These are phyloP conservation scores for Monosporascus sp. DNA, from an alignment of 2,329 filamentous ascomycete species.

Conservation along the genomic window DNA sequence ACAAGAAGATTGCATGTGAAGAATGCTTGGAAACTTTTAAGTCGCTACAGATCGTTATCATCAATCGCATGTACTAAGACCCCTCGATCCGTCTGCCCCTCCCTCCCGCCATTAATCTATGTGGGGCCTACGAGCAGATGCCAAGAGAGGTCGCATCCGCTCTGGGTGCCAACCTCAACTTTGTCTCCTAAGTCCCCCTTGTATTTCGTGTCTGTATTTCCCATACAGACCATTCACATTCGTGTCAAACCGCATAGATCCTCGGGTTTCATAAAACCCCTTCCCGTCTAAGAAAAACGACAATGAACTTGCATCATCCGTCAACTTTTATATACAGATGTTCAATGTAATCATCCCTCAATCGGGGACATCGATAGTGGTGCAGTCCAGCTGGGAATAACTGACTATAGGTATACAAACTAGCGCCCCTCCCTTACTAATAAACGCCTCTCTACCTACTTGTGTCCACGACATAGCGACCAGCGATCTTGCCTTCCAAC, in stretches of 20 bases:
- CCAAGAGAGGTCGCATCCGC: background rate
- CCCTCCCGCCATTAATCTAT: background rate
- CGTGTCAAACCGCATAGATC: too few species aligned
- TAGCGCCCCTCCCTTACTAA: too few species aligned
- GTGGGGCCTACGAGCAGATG: background rate
- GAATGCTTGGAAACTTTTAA: background rate
- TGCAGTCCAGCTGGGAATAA: background rate
- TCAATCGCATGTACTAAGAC: background rate
- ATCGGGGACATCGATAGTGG: background rate
- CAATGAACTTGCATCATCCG: background rate
- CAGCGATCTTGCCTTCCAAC: background rate
- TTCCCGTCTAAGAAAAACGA: too few species aligned
- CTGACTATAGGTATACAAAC: background rate
- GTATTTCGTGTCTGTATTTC: too few species aligned
- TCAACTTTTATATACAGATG: background rate
- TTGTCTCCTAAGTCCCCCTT: too few species aligned
- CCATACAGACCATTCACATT: too few species aligned
- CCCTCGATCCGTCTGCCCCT: background rate
- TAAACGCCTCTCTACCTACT: background rate
- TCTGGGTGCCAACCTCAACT: too few species aligned
- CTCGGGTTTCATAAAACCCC: too few species aligned
- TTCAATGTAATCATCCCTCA: background rate
- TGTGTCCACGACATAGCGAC: slow-evolving; percentile 1
- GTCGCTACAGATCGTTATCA: background rate
- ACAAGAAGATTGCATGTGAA: background rate